These are phyloP conservation scores for Magnolia changhungtana DNA, from an alignment of 164 flowering plant species.

Conservation along the genomic window DNA sequence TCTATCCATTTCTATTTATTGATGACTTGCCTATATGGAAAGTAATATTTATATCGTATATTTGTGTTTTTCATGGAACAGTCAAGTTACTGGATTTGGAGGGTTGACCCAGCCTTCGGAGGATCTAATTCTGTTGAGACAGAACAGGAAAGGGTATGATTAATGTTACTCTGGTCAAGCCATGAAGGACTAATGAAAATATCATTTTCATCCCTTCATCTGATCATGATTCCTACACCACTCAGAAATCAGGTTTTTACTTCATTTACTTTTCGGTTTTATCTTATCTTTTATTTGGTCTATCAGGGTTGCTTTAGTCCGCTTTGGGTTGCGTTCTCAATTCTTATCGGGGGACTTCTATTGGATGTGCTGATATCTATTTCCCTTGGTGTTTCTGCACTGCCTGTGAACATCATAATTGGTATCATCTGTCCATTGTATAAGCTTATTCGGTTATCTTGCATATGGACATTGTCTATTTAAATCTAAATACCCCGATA, in stretches of 20 bases:
- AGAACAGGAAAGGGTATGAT: slow-evolving; percentile 55
- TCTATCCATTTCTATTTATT: neutral
- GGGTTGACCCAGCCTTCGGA: slow-evolving; percentile 48
- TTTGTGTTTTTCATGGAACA: slow-evolving; percentile 25
- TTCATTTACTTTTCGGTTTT: neutral
- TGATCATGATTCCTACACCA: neutral
- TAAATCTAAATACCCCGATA: too few relatives aligned
- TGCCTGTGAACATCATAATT: slow-evolving; percentile 80
- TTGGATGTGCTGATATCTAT: slow-evolving; percentile 74
- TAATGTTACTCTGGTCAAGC: neutral
- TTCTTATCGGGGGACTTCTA: slow-evolving; percentile 74
- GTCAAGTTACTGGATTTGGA: slow-evolving; percentile 76
- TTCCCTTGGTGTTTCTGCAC: slow-evolving; percentile 77
- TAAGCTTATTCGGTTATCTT: neutral
- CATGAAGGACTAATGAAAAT: neutral
- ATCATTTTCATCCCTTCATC: too few relatives aligned
- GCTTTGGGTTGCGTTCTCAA: slow-evolving; percentile 78
- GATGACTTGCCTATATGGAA: neutral
- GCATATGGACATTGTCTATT: neutral
- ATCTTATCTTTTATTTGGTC: neutral
- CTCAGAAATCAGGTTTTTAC: too few relatives aligned
- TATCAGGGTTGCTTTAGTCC: slow-evolving; percentile 66
- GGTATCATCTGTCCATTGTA: slow-evolving; percentile 30
- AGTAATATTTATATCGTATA: neutral
- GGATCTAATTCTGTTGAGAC: slow-evolving; percentile 20